Base-by-base conservation (phyloP, 202 grass and related monocot species). In the Bolboschoenoplectus hybrid region DNA sequence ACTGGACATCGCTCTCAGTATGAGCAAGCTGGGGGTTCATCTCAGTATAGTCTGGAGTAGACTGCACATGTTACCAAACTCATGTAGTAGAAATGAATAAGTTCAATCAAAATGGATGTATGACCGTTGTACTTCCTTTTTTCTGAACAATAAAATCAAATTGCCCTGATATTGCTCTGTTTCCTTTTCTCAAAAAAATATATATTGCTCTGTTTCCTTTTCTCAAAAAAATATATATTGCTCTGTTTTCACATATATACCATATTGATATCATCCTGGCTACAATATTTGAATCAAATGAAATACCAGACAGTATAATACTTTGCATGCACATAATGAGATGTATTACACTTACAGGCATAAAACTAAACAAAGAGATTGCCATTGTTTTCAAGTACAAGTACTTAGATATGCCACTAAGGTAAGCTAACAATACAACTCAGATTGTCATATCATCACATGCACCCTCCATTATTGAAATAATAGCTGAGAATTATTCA, bases 71-170 rank as follows among this genome's bases (percentile, higher is more conserved):
- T 75, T 19, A 35, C 16, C 8, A 40, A 26, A 26, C 26, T 46
- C 36, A 36, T 75, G 72, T 75, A 75, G 32, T 75, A 52, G 11
- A 75, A 45, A n/a, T 14, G 14, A 67, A 75, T 75, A 75, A 75
- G 12, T 52, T 67, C 64, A 67, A 67, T 40, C 35, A 40, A 11
- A 9, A 75, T 7, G 20, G 26, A 52, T 53, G 47, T 35, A 53
- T 14, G 5, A 19, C 8, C 16, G 47, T 46, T 35, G 72, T 75
- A 53, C 20, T 53, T 14, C 72, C 19, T 16, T 51, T 73, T 26
- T 75, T 49, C 47, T 53, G 47, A 75, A 75, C 26, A 75, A 75
- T 14, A 53, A 53, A 52, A 36, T 75, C 5, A 47, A 35, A 75
- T 55, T 76, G 0, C 47, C 73, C 49, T 8, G 10, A 53, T 53